Base-by-base conservation (phyloP, 148 eudicot genomes). In the Rhododendron kiyosumense region DNA sequence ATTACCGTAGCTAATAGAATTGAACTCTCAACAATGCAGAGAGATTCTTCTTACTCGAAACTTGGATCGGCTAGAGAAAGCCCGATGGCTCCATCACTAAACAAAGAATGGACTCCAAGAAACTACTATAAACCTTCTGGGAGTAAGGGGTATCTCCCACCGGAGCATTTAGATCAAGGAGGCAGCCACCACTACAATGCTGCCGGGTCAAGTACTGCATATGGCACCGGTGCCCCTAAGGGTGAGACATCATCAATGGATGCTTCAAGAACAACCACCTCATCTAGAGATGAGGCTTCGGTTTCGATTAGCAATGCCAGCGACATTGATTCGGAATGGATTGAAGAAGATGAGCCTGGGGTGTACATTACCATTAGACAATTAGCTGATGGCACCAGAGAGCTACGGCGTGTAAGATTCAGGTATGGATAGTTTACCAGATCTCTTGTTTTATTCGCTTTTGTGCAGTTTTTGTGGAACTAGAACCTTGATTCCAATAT, bases 291-390 rank as follows among this genome's bases (percentile, higher is more conserved):
- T 20, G 98, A 95, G 81, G 91, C 90, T 59, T 91, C 94, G 15
- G 94, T 94, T 45, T 97, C 99, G 48, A 91, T 97, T 81, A 97
- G 99, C 91, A 97, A 97, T 87, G 99, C 99, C 0, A 97, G 99
- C 52, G 99, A 97, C 36, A 82, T 97, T 26, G 98, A 97, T 67
- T 89, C 94, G 0, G 98, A 96, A 84, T 97, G 99, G 99, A 92
- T 93, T 38, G 99, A 97, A 79, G 90, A 97, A 94, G 99, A 97
- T 86, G 99, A 95, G 81, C 97, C 96, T 4, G 98, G 99, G 12
- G 98, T 97, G 12, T 97, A 94, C 83, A 94, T 97, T 75, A 97
- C 99, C 67, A 93, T 97, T 89, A 93, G 98, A 83, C 98, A 95
- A 86, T 89, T 97, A 11, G 92, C 92, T 30, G 98, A 95, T 90